Evolutionary conservation across 2,329 filamentous ascomycete species (phyloP), one percentile per base, ranked within the genome.

Genomic region (Ambrosiella cleistominuta): DNA sequence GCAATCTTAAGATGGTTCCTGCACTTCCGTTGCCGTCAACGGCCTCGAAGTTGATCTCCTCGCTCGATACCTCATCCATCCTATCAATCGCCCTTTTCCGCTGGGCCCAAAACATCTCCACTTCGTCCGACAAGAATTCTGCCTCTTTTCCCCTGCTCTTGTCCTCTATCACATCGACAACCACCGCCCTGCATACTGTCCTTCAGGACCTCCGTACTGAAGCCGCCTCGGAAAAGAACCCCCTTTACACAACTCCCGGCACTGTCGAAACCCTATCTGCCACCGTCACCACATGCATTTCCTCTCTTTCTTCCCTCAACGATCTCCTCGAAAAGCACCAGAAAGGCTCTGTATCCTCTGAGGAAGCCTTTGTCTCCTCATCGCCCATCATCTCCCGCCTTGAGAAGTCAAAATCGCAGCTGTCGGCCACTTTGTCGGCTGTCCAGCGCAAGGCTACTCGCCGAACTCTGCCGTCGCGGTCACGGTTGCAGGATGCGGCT

Each of bases 151-250:
- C 39, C 12, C 40, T 56, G 27, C 36, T 39, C 36, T 39, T 60
- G n/a, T 53, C 45, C 12, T 56, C 75, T 50, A 70, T 79, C 52
- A 72, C 76, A 12, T 65, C 68, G 12, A 73, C 74, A 40, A 73
- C 82, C 44, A 74, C 74, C 57, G 71, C 70, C 49, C 69, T 84
- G 45, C 75, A 82, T 63, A 73, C 73, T 5, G 75, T 75, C 11
- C 70, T 83, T 6, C 75, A 77, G 57, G 76, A 82, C 63, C 70
- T 83, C 35, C 78, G 76, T 57, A 70, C 74, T 62, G 80, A 83
- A 68, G 54, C 58, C n/a, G 74, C 75, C 44, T 73, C 77, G 62
- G 78, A 80, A 63, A 70, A 72, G 1, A 76, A 77, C 63, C 82
- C 80, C 8, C 69, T 75, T 9, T 70, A 69, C 47, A 69, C 68